These are phyloP conservation scores for Backusella morwellensis DNA, from an alignment of 192 early-diverging fungal genomes.

Conservation along the genomic window DNA sequence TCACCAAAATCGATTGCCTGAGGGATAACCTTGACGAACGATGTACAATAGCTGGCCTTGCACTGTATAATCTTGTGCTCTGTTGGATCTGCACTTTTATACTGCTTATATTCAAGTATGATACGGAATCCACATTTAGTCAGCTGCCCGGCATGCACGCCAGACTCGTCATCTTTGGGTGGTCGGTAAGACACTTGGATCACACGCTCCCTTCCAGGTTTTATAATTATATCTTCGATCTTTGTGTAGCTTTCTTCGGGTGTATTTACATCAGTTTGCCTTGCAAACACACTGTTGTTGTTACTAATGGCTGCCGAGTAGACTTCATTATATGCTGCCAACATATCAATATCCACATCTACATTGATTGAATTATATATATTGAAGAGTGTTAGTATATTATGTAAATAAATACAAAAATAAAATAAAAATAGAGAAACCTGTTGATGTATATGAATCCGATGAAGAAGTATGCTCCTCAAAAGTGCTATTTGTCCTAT, in stretches of 20 bases:
- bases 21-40: constrained; percentile 84
- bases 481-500: background rate
- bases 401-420: background rate
- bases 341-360: constrained; percentile 13
- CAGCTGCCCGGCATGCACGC: constrained; percentile 71
- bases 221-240: constrained; percentile 85
- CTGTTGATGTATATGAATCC: background rate
- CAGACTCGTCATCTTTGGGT: constrained; percentile 51
- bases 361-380: background rate
- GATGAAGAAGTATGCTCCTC: background rate
- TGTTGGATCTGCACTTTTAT: constrained; percentile 35
- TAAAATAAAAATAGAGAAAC: background rate
- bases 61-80: constrained; percentile 85
- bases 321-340: constrained; percentile 4
- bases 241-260: constrained; percentile 39
- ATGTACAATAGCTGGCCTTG: constrained; percentile 86
- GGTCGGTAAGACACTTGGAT: constrained; percentile 81
- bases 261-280: background rate
- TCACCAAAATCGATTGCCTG: constrained; percentile 88
- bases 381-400: background rate
- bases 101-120: constrained; percentile 56
- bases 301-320: background rate
- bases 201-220: constrained; percentile 77
- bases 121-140: constrained; percentile 67
- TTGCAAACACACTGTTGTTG: background rate